Conservation (phyloP, 73 alveolate genomes). For the Paramecium octaurelia region DNA sequence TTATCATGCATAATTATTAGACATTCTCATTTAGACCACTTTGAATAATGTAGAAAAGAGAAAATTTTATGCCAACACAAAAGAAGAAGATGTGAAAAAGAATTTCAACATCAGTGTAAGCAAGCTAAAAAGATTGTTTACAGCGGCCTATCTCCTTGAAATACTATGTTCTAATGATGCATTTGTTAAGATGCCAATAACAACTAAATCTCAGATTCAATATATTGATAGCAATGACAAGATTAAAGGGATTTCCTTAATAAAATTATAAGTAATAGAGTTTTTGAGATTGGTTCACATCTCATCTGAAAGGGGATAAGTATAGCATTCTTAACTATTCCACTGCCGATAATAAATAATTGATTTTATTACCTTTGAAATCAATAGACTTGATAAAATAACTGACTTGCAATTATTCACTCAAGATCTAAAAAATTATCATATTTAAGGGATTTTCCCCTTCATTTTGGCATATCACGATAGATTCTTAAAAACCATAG, state of each 20-base stretch:
- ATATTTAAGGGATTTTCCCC: not conserved
- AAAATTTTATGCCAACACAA: not conserved
- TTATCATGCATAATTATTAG: constrained; percentile 29
- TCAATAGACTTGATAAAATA: not conserved
- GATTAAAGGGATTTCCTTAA: not conserved
- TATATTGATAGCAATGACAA: not conserved
- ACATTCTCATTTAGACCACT: constrained; percentile 48
- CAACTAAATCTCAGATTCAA: not conserved
- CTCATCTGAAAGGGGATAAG: constrained; percentile 45
- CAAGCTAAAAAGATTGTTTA: not conserved
- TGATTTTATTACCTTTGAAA: constrained; percentile 32
- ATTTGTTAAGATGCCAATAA: not conserved
- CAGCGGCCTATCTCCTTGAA: not conserved
- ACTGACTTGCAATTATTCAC: not conserved
- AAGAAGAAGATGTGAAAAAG: constrained; percentile 20
- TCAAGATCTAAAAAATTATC: not conserved
- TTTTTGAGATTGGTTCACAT: constrained; percentile 55
- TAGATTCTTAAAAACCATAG: constrained; percentile 8
- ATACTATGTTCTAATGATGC: not conserved
- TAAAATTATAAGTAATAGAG: constrained; percentile 33
- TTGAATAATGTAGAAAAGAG: constrained; percentile 27
- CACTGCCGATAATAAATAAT: not conserved
- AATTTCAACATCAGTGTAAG: constrained; percentile 23
- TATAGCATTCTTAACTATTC: constrained; percentile 46
- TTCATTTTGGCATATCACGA: constrained; percentile 1